These are phyloP conservation scores for Geranium incanum DNA, from an alignment of 441 rosid genomes.

Conservation along the genomic window DNA sequence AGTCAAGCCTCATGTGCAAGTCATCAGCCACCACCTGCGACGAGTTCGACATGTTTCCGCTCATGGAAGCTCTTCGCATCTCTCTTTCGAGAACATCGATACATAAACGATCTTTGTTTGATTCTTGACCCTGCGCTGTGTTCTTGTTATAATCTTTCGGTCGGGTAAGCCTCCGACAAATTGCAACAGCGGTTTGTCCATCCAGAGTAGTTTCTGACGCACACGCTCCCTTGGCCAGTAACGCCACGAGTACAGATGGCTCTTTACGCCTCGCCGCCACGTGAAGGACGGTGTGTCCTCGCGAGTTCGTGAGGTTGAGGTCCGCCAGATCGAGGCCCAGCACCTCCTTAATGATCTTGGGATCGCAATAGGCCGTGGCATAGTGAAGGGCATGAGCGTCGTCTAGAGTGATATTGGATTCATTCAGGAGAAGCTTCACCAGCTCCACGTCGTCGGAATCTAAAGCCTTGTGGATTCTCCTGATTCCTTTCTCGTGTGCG, in stretches of 20 bases:
- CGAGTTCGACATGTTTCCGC: slow-evolving; percentile 13
- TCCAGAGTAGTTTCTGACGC: slow-evolving; percentile 21
- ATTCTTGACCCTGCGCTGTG: slow-evolving; percentile 25
- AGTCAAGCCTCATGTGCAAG: slow-evolving; percentile 26
- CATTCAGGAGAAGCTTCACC: slow-evolving; percentile 24
- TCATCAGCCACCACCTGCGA: slow-evolving; percentile 20
- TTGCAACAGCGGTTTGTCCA: slow-evolving; percentile 26
- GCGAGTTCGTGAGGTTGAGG: slow-evolving; percentile 20
- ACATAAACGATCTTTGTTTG: slow-evolving; percentile 29
- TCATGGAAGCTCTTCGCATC: slow-evolving; percentile 19
- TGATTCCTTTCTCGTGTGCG: slow-evolving; percentile 20
- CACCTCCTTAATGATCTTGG: slow-evolving; percentile 28
- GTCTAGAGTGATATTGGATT: slow-evolving; percentile 30
- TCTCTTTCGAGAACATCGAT: slow-evolving; percentile 26
- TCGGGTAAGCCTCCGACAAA: slow-evolving; percentile 29
- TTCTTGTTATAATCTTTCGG: slow-evolving; percentile 28
- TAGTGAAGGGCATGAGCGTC: slow-evolving; percentile 33
- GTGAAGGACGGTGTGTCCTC: slow-evolving; percentile 31
- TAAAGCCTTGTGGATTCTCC: slow-evolving; percentile 30
- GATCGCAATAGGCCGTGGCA: slow-evolving; percentile 32
- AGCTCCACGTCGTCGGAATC: slow-evolving; percentile 33
- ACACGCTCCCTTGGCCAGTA: slow-evolving; percentile 26
- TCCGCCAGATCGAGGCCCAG: slow-evolving; percentile 22
- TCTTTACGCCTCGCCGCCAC: slow-evolving; percentile 32
- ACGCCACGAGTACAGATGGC: slow-evolving; percentile 25